Evolutionary conservation across 176 grass and related monocot species (phyloP).

Genomic region (Hordeum vulgare): DNA sequence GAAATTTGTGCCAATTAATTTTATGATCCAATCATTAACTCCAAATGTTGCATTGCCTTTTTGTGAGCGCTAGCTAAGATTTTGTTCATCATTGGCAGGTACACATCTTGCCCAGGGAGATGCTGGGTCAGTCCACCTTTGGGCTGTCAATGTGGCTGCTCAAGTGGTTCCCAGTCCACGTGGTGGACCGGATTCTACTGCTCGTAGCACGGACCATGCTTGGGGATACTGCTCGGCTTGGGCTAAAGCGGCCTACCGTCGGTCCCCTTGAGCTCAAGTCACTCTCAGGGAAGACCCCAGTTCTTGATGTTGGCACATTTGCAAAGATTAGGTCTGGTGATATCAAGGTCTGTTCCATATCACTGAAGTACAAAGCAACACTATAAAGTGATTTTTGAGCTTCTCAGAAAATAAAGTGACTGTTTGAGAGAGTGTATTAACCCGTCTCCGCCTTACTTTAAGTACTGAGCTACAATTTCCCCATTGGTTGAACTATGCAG

Average conservation of each 20-base stretch:
- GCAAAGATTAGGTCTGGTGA: slow-evolving; percentile 81
- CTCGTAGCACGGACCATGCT: slow-evolving; percentile 54
- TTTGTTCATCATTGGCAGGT: slow-evolving; percentile 67
- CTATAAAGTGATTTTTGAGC: too few species aligned
- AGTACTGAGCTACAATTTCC: not conserved
- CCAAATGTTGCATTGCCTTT: slow-evolving; percentile 48
- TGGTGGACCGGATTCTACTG: slow-evolving; percentile 66
- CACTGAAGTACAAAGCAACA: slow-evolving; percentile 10
- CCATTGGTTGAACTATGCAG: slow-evolving; percentile 40
- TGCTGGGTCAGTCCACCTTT: slow-evolving; percentile 86
- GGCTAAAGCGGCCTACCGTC: slow-evolving; percentile 65
- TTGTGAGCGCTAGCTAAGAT: slow-evolving; percentile 40
- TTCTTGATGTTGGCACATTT: slow-evolving; percentile 89
- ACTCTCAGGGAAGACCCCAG: slow-evolving; percentile 89
- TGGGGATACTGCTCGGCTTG: slow-evolving; percentile 65
- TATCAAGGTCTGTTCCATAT: slow-evolving; percentile 60
- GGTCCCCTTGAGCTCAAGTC: slow-evolving; percentile 92
- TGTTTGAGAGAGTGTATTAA: not conserved
- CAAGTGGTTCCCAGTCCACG: slow-evolving; percentile 70
- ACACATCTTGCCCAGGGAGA: slow-evolving; percentile 92
- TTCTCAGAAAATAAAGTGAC: too few species aligned
- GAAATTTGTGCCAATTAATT: slow-evolving; percentile 36
- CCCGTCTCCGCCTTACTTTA: not conserved
- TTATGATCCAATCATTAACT: slow-evolving; percentile 62
- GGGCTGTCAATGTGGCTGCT: slow-evolving; percentile 87